Evolutionary conservation across 306 rosid genomes (phyloP).

Genomic region (Vicia sativa): DNA sequence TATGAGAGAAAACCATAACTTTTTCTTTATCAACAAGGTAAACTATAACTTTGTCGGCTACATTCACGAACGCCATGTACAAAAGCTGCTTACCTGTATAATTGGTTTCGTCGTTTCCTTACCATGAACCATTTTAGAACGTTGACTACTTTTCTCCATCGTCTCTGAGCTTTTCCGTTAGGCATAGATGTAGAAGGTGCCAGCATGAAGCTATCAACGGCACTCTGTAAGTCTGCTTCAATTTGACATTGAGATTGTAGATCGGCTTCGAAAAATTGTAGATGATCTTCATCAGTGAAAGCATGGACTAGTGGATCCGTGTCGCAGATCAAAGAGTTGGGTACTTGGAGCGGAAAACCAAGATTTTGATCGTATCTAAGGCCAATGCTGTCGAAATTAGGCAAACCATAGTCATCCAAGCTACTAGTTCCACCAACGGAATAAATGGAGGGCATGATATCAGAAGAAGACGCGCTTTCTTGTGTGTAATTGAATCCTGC

Average conservation of each 20-base stretch:
- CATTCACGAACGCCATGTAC: constrained; percentile 38
- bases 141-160: constrained; percentile 86
- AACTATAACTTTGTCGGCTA: constrained; percentile 40
- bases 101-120: constrained; percentile 42
- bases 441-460: constrained; percentile 75
- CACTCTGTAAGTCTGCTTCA: constrained; percentile 63
- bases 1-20: constrained; percentile 37
- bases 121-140: constrained; percentile 82
- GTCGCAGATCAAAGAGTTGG: constrained; percentile 66
- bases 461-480: constrained; percentile 69
- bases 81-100: constrained; percentile 34
- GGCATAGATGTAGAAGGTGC: constrained; percentile 48
- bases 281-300: constrained; percentile 66
- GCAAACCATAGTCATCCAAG: constrained; percentile 77
- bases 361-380: constrained; percentile 64
- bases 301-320: constrained; percentile 62
- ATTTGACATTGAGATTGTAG: constrained; percentile 55
- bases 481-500: constrained; percentile 64
- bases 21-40: constrained; percentile 44
- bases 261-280: constrained; percentile 66
- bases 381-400: constrained; percentile 55
- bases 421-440: constrained; percentile 60
- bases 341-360: constrained; percentile 62
- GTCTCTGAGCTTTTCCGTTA: constrained; percentile 59
- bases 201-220: constrained; percentile 55